Base-by-base conservation (phyloP, 2,329 filamentous ascomycete species). In the Pseudocercospora cruenta region DNA sequence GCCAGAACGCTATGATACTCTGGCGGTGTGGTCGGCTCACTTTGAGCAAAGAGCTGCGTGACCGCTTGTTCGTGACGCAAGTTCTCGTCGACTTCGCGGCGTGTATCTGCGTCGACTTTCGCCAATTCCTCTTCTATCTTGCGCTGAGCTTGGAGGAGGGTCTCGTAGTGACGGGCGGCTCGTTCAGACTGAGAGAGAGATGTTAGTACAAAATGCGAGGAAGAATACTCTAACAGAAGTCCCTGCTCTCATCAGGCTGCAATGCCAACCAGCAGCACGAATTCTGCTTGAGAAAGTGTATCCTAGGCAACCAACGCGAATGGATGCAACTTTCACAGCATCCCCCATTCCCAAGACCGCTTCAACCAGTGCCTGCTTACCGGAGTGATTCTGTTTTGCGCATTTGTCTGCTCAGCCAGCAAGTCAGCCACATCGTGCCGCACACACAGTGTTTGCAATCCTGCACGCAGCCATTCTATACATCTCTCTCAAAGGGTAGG, bases 121-220 rank as follows among this genome's bases (percentile, higher is more conserved):
- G 94, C 91, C 88, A 99, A 93, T 79, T 97, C 93, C 71, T 91
- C 89, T 81, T 98, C 93, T 74, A 97, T 97, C 54, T 91, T 89
- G 70, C 92, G 88, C 75, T 92, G 93, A 78, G 96, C 92, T 80
- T 96, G 92, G 71, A 92, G 88, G 74, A 98, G 89, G 75, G 90
- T 89, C 79, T 98, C 94, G 82, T 96, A 96, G 79, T 97, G 93
- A 76, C 92, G 84, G 76, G 93, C 93, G 81, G 97, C 97, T 81
- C 95, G 95, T 79, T 97, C 94, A 77, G 97, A 88, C 94, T 97
- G 79, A 66, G 64, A 59, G 79, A 66, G 64, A 59, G n/a, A 39
- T 60, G 63, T 75, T 47, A 75, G 72, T 63, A 24, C 16, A 31
- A 53, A 22, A 7, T 51, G 53, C 60, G 60, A 39, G 33, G 26